A percentile compares a stretch with the other conserved stretches of the same genome.
phyloP scores from a whole-genome alignment of 1,139 yeast species.

The Debaryomyces fabryi region DNA sequence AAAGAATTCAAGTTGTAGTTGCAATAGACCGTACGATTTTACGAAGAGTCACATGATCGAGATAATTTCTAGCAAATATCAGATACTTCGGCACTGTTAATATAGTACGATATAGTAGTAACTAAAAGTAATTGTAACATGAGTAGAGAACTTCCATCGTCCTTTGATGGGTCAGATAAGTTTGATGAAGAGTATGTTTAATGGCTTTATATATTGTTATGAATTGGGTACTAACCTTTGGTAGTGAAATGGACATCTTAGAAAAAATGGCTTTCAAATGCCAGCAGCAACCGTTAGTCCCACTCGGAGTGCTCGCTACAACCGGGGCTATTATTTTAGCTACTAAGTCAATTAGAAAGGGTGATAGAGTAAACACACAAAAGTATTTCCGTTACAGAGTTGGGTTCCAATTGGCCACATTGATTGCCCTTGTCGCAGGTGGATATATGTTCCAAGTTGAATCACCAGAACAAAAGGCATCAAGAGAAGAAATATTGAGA shows the following conservation, averaged over 20 bases:
- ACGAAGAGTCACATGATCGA: neutral
- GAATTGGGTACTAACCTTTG: constrained; percentile 9
- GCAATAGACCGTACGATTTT: neutral
- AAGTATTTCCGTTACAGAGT: constrained; percentile 89
- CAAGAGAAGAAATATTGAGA: constrained; percentile 62
- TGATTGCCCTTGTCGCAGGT: constrained; percentile 81
- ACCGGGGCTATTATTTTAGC: constrained; percentile 81
- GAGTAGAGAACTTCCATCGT: constrained; percentile 27
- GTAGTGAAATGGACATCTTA: constrained; percentile 34
- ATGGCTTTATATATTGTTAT: neutral
- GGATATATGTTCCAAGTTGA: constrained; percentile 63
- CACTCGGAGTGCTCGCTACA: constrained; percentile 77
- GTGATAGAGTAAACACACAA: constrained; percentile 77
- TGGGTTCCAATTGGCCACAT: constrained; percentile 79
- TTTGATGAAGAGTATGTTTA: constrained; percentile 28
- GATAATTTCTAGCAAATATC: neutral
- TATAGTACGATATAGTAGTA: neutral
- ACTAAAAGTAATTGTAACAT: constrained; percentile 9
- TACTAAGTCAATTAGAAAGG: constrained; percentile 71
- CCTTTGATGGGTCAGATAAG: constrained; percentile 20
- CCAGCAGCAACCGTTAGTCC: constrained; percentile 79
- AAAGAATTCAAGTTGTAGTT: neutral
- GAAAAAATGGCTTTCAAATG: constrained; percentile 42
- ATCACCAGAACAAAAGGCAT: constrained; percentile 40
- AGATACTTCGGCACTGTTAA: neutral